These are phyloP conservation scores for Xerocomus cyaneibrunnescens DNA, from an alignment of 1,284 basidiomycete species.

Conservation along the genomic window DNA sequence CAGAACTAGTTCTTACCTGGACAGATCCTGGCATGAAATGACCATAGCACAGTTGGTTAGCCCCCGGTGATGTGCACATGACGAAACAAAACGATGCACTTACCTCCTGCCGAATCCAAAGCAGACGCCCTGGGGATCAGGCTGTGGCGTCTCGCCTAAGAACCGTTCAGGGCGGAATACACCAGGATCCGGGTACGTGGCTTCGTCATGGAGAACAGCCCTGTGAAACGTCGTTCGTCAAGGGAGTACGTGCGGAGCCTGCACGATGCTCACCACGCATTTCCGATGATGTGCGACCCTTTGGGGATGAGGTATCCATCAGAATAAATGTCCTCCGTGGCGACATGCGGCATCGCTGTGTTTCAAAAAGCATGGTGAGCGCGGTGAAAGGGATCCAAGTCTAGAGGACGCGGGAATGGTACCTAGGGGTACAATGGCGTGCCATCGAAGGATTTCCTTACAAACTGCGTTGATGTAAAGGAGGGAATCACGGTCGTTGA, in stretches of 20 bases:
- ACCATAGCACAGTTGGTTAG: no score
- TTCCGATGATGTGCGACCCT: constrained; percentile 31
- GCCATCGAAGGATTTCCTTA: constrained; percentile 30
- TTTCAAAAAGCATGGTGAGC: constrained; percentile 26
- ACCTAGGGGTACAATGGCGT: constrained; percentile 18
- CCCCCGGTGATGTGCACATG: no score
- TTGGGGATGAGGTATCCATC: constrained; percentile 42
- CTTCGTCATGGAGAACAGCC: constrained; percentile 14
- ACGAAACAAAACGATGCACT: neutral
- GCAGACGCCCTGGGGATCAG: constrained; percentile 15
- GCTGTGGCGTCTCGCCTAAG: constrained; percentile 18
- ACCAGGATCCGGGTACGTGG: constrained; percentile 20
- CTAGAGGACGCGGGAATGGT: neutral
- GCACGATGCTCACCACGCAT: constrained; percentile 17
- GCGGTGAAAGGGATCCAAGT: neutral
- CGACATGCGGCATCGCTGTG: constrained; percentile 37
- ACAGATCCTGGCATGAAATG: constrained; percentile 16
- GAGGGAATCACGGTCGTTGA: constrained; percentile 20
- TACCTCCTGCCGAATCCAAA: constrained; percentile 28
- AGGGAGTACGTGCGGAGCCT: neutral
- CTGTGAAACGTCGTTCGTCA: no score
- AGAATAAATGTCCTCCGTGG: constrained; percentile 38
- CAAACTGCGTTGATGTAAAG: constrained; percentile 28
- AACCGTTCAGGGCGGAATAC: constrained; percentile 29
- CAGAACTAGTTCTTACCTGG: constrained; percentile 19